Evolutionary conservation across 2,329 filamentous ascomycete species (phyloP).

Genomic region (Aspergillus hortae): DNA sequence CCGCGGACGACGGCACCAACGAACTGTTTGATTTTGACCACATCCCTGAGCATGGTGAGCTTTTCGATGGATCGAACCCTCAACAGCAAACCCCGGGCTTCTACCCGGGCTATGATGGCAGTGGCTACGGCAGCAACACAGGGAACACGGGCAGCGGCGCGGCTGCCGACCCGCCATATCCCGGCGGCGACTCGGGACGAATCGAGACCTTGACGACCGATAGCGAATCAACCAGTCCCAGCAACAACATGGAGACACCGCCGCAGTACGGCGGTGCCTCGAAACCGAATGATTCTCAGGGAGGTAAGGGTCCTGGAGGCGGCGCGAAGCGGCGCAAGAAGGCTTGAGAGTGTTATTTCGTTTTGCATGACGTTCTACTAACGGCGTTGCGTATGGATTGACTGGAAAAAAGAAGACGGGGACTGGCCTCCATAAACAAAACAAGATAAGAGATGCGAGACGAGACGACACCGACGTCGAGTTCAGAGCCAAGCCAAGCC

Average conservation of each 20-base stretch:
- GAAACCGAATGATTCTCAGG: constrained; percentile 13
- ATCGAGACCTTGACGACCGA: constrained; percentile 45
- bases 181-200: constrained; percentile 24
- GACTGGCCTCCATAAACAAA: no score
- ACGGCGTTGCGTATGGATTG: not conserved
- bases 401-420: constrained; percentile 1
- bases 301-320: constrained; percentile 21
- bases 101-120: constrained; percentile 33
- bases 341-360: constrained; percentile 18
- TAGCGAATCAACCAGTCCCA: constrained; percentile 43
- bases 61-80: constrained; percentile 27
- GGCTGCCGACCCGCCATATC: constrained; percentile 4
- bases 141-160: constrained; percentile 7
- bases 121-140: constrained; percentile 20
- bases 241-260: constrained; percentile 31
- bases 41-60: constrained; percentile 31
- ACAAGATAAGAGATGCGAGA: no score
- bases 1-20: constrained; percentile 24
- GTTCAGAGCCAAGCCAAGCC: no score
- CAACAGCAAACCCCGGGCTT: constrained; percentile 22
- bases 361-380: constrained; percentile 1
- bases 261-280: constrained; percentile 12
- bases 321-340: constrained; percentile 31
- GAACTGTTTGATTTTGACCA: constrained; percentile 43
- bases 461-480: no score